phyloP scores from a whole-genome alignment of 169 alveolate genomes.

The Eimeria necatrix region DNA sequence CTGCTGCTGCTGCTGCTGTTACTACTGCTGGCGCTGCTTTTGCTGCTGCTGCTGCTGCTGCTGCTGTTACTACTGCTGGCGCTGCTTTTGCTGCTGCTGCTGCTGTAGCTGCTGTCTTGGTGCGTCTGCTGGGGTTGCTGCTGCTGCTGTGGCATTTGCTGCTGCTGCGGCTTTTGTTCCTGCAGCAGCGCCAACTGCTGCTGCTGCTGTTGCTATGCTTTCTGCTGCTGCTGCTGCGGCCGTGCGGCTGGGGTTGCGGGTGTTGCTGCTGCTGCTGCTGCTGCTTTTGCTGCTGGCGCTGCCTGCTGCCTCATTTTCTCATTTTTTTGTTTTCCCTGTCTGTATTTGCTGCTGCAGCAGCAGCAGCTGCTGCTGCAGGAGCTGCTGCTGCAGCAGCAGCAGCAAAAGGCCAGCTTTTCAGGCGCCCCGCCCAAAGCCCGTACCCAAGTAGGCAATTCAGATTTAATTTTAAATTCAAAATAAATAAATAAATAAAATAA shows the following conservation, averaged over 20 bases:
- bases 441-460: no score
- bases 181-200: not conserved
- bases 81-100: no score
- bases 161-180: no score
- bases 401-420: no score
- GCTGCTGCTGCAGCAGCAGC: no score
- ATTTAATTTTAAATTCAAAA: not conserved
- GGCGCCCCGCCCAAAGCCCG: no score
- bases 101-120: no score
- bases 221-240: no score
- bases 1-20: not conserved
- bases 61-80: not conserved
- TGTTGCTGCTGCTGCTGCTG: not conserved
- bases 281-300: not conserved
- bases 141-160: not conserved
- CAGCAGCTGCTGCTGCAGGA: no score
- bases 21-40: not conserved
- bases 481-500: no score
- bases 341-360: no score
- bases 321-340: not conserved
- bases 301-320: not conserved
- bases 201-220: not conserved
- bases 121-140: not conserved
- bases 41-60: not conserved
- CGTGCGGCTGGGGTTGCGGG: not conserved